Evolutionary conservation across 768 basidiomycete species (phyloP), one percentile per base, ranked within the genome.

Genomic region (Coprinopsis strossmayeri): DNA sequence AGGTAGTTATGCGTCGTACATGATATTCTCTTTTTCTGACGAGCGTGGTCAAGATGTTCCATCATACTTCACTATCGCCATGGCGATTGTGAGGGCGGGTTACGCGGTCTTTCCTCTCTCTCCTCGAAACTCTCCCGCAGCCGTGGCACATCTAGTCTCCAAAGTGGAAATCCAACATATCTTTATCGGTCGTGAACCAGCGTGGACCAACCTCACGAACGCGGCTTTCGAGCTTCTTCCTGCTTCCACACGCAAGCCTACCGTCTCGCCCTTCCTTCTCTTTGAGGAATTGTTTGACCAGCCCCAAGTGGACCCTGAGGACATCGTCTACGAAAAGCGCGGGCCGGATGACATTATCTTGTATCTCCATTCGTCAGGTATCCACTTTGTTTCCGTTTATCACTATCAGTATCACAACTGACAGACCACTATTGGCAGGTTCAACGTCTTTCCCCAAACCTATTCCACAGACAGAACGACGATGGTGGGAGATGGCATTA

Each of bases 61-160:
- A 15, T 57, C 66, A 12, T 61, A 70, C 39, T 64, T 69, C 37
- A 61, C 65, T 2, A 45, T 61, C 11, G 53, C 57, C 27, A 57
- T 64, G 3, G 70, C 71, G 5, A 62, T 74, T 37, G 58, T 71
- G 1, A 57, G 68, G 7, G 71, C 73, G 4, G 73, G 71, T 17
- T 66, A 63, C 49, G 54, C 53, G 9, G 59, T 64, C 1, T 67
- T 69, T 32, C 64, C 69, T 7, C 58, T 72, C 3, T 72, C 71
- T 3, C 63, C 69, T 3, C 66, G 72, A 52, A 78, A 77, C 57
- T 76, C 74, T 0, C 63, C 71, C 0, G 58, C 66, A 3, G 76
- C 74, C 3, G 66, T 73, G 21, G 73, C 73, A 1, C 69, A 76
- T 51, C 62, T 79, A 17, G 59, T 76, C 52, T 55, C 58, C 34